phyloP scores from a whole-genome alignment of 257 asterid genomes.

The Capsicum chinense region DNA sequence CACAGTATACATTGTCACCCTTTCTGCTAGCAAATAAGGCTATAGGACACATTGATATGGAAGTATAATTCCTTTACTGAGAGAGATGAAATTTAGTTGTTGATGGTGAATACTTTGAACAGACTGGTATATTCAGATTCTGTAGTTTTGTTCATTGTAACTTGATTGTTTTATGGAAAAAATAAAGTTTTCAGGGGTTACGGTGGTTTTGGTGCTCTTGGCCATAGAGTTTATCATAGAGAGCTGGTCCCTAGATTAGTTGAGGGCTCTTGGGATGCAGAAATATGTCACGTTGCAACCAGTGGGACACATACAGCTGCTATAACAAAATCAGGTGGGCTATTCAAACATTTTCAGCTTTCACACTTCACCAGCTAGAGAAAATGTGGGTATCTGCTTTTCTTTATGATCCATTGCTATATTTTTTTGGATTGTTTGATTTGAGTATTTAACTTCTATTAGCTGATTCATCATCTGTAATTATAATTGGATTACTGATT shows the following conservation, averaged over 20 bases:
- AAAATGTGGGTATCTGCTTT: background rate
- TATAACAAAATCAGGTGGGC: slow-evolving; percentile 72
- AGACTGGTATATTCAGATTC: background rate
- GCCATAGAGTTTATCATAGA: slow-evolving; percentile 84
- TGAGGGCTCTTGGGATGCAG: slow-evolving; percentile 76
- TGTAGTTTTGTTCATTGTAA: slow-evolving; percentile 32
- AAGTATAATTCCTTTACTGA: background rate
- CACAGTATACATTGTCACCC: background rate
- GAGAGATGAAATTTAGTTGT: background rate
- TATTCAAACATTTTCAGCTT: slow-evolving; percentile 18
- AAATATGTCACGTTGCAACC: slow-evolving; percentile 75
- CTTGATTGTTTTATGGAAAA: slow-evolving; percentile 50
- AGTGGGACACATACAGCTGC: slow-evolving; percentile 97
- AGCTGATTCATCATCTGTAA: slow-evolving; percentile 1
- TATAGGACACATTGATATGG: background rate
- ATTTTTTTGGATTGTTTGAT: background rate
- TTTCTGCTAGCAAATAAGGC: background rate
- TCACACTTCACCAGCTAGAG: slow-evolving; percentile 4
- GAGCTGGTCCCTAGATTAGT: slow-evolving; percentile 86
- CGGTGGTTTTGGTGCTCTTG: slow-evolving; percentile 99
- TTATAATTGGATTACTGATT: slow-evolving; percentile 6
- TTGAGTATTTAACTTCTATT: background rate
- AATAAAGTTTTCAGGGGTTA: slow-evolving; percentile 96
- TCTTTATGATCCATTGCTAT: background rate
- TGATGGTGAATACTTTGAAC: background rate